These are phyloP conservation scores for Breynia disticha DNA, from an alignment of 441 rosid species.

Conservation along the genomic window DNA sequence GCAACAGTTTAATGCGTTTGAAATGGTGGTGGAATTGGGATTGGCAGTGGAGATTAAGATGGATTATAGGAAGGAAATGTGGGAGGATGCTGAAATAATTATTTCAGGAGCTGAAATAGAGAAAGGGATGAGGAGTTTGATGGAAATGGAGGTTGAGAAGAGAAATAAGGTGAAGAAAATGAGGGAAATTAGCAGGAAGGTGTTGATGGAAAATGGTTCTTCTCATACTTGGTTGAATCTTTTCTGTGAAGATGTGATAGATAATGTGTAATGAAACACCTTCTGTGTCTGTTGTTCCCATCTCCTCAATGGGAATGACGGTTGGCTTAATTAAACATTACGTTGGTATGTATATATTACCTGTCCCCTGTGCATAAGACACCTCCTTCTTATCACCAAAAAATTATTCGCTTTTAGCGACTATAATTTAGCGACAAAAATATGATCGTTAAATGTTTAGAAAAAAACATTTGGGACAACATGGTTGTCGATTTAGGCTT, in stretches of 20 bases:
- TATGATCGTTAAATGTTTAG: no score
- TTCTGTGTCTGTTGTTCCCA: no score
- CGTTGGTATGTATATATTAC: no score
- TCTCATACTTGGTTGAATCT: conserved; percentile 6
- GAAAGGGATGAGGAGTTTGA: conserved; percentile 13
- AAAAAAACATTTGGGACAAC: no score
- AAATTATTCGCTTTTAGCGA: no score
- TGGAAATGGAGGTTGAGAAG: conserved; percentile 8
- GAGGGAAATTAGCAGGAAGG: conserved; percentile 10
- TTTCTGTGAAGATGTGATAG: conserved; percentile 7
- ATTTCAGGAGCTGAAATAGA: conserved; percentile 14
- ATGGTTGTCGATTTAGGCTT: no score
- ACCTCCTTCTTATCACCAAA: no score
- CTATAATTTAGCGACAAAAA: no score
- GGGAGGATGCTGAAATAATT: background rate
- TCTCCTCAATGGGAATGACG: no score
- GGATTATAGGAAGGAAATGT: conserved; percentile 13
- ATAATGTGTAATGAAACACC: background rate
- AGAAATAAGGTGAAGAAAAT: conserved; percentile 17
- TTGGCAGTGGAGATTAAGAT: conserved; percentile 18
- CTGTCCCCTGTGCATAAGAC: no score
- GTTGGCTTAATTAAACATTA: no score
- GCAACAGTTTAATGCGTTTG: conserved; percentile 27
- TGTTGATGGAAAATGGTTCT: conserved; percentile 18
- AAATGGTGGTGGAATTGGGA: conserved; percentile 17